phyloP scores from a whole-genome alignment of 1,284 basidiomycete genomes.

The Phlebopus sp. region DNA sequence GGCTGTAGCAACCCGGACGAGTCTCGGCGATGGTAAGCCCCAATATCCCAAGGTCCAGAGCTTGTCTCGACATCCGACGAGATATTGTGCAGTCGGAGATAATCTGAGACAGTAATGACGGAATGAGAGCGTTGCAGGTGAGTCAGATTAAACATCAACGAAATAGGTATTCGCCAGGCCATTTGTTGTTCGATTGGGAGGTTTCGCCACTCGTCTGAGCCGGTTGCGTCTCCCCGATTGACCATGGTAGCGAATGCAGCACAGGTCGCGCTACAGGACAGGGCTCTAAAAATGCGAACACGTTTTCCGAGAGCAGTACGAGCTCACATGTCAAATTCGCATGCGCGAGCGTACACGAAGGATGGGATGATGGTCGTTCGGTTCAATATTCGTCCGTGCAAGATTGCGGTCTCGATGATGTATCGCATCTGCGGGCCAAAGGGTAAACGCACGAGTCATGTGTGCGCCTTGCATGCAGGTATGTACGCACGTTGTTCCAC shows the following conservation, averaged over 20 bases:
- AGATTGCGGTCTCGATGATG: slow-evolving; percentile 38
- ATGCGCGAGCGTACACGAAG: slow-evolving; percentile 40
- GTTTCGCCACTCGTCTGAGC: slow-evolving; percentile 38
- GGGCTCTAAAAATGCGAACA: neutral
- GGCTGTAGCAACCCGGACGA: slow-evolving; percentile 13
- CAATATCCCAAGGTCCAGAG: slow-evolving; percentile 38
- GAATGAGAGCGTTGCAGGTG: slow-evolving; percentile 37
- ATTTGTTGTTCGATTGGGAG: slow-evolving; percentile 42
- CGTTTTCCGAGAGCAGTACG: neutral
- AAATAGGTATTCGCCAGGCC: slow-evolving; percentile 39
- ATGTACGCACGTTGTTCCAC: slow-evolving; percentile 32
- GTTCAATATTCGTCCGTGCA: slow-evolving; percentile 37
- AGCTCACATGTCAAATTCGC: slow-evolving; percentile 37
- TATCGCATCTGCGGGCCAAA: slow-evolving; percentile 32
- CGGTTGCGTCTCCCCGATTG: slow-evolving; percentile 37
- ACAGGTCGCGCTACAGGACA: slow-evolving; percentile 26
- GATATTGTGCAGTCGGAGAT: slow-evolving; percentile 39
- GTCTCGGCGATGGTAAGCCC: slow-evolving; percentile 23
- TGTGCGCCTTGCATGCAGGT: neutral
- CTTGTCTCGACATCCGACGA: slow-evolving; percentile 32
- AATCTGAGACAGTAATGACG: slow-evolving; percentile 41
- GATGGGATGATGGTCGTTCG: slow-evolving; percentile 40
- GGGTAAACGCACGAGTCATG: slow-evolving; percentile 1
- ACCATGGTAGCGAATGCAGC: slow-evolving; percentile 39
- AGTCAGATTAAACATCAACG: slow-evolving; percentile 46